Percentiles rank a stretch among this genome's conserved stretches.
These are phyloP conservation scores for Melanogaster broomeanus DNA, from an alignment of 768 basidiomycete genomes.

Conservation along the genomic window DNA sequence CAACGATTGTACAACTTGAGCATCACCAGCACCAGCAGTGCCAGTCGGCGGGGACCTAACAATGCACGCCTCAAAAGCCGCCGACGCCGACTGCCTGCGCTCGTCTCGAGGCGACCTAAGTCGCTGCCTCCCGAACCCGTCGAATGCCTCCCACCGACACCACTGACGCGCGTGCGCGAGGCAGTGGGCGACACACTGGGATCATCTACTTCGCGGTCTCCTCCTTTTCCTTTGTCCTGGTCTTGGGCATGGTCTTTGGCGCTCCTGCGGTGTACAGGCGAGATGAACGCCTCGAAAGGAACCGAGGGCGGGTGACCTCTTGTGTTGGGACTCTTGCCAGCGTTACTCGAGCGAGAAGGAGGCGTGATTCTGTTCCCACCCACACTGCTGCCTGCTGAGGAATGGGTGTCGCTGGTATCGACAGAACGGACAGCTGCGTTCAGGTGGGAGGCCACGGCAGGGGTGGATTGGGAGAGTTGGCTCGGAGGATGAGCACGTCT, in stretches of 20 bases:
- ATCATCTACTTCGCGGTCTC: background rate
- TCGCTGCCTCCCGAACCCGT: background rate
- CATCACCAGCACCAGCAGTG: background rate
- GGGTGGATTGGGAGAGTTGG: background rate
- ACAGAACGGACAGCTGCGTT: background rate
- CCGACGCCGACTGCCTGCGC: slow-evolving; percentile 13
- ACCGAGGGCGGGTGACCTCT: background rate
- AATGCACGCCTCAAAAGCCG: slow-evolving; percentile 19
- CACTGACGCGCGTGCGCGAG: background rate
- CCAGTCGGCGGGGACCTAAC: slow-evolving; percentile 5
- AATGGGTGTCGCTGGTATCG: background rate
- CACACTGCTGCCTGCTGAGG: background rate
- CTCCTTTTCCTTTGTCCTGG: slow-evolving; percentile 5
- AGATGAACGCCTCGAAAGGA: slow-evolving; percentile 26
- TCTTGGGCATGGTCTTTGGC: no score
- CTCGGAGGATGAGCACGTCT: slow-evolving; percentile 4
- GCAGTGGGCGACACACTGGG: background rate
- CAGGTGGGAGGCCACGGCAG: background rate
- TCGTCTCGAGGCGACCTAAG: background rate
- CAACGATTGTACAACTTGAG: background rate
- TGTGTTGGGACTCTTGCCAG: background rate
- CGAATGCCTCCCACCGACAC: background rate
- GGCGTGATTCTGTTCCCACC: background rate
- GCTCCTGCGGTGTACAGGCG: slow-evolving; percentile 6
- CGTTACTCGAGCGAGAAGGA: background rate